Evolutionary conservation across 169 alveolate species (phyloP), one percentile per base, ranked within the genome.

Genomic region (Cryptosporidium muris): DNA sequence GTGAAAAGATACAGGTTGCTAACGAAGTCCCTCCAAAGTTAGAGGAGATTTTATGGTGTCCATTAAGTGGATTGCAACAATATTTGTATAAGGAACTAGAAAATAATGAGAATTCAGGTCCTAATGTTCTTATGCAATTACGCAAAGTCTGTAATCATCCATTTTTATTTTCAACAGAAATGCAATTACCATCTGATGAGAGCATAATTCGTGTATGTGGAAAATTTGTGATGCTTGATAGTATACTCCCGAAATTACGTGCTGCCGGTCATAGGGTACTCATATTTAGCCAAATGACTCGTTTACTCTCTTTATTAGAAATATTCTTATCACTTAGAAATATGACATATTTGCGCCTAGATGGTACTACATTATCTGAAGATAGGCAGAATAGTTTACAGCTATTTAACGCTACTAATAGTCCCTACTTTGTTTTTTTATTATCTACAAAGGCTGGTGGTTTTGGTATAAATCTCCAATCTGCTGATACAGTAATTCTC

Each of bases 401-500:
- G 64, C 67, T 90, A 42, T 95, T 94, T 88, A 94, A 91, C 74
- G 80, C 89, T 37, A 91, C 82, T 49, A 88, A 91, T 66, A 88
- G 95, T 42, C 94, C 91, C 4, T 92, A 91, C 65, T 97, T 95
- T 89, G 94, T 94, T 14, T 95, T 95, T 88, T 85, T 95, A 43
- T 82, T 95, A 3, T 92, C 97, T 36, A 96, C 98, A 2, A 80
- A 97, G 63, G 97, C 98, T 4, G 98, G 98, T 25, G 98, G 98
- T 0, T 89, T 95, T 37, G 99, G 99, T 37, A 95, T 97, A 45
- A 97, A 95, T 63, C 90, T 97, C 49, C 96, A 97, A 16, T 95
- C 96, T 36, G 99, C 99, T 12, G 99, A 97, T 88, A 95, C 99
- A 7, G 99, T 97, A 11, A 95, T 97, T 48, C 95, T 97, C 81